Conservation (phyloP, 2,329 filamentous ascomycete species). For the Colletotrichum truncatum region DNA sequence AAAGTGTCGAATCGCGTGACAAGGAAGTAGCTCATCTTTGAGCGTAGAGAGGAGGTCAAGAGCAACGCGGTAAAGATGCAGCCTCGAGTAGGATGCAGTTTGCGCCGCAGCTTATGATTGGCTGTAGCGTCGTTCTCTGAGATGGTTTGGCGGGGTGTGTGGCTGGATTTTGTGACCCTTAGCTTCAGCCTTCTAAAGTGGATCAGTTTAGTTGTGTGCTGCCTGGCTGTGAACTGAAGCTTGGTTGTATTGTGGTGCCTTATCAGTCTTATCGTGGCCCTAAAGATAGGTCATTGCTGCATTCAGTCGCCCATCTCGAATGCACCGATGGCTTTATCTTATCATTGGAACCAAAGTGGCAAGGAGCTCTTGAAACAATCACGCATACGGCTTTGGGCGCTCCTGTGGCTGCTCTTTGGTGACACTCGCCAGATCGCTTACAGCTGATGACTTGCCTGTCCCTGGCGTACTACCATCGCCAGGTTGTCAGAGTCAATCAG, state of each 20-base stretch:
- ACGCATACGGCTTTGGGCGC: too few species aligned
- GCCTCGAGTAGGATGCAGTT: constrained; percentile 26
- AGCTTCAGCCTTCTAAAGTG: not conserved
- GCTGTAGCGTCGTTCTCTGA: not conserved
- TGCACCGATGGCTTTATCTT: too few species aligned
- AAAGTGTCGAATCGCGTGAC: not conserved
- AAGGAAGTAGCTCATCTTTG: not conserved
- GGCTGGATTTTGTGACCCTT: not conserved
- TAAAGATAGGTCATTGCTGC: too few species aligned
- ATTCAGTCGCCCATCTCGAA: too few species aligned
- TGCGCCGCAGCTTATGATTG: constrained; percentile 28
- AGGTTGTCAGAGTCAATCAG: too few species aligned
- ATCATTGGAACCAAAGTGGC: too few species aligned
- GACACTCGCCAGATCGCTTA: too few species aligned
- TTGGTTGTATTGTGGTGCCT: not conserved
- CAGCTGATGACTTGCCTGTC: too few species aligned
- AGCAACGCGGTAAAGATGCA: constrained; percentile 13
- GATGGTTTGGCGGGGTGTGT: constrained; percentile 25
- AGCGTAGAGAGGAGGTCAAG: constrained; percentile 10
- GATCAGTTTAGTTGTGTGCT: not conserved
- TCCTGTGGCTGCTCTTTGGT: too few species aligned
- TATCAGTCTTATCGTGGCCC: not conserved
- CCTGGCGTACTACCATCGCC: not conserved
- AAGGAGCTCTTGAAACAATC: too few species aligned
- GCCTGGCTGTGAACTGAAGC: not conserved